A percentile compares a stretch with the other conserved stretches of the same genome.
Conservation (phyloP, 225 moss, liverwort and hornwort genomes). For the Rhytidiadelphus loreus region DNA sequence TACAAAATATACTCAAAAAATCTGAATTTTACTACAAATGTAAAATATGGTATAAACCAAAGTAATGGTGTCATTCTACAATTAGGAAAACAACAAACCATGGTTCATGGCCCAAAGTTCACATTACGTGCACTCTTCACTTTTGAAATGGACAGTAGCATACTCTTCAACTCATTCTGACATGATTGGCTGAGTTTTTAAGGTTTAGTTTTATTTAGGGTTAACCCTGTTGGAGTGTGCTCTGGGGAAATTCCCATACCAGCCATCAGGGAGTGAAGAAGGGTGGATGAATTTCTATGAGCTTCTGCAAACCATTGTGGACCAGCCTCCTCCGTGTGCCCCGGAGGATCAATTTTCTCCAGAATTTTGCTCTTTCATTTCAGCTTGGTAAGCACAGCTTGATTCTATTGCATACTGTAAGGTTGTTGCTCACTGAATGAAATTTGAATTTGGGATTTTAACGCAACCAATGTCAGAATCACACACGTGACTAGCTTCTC, state of each 20-base stretch:
- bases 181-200: too few relatives aligned
- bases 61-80: too few relatives aligned
- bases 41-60: too few relatives aligned
- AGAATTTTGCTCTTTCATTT: constrained; percentile 98
- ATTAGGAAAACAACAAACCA: too few relatives aligned
- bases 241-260: constrained; percentile 82
- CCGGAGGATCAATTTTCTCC: constrained; percentile 74
- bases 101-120: too few relatives aligned
- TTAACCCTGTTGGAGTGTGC: constrained; percentile 91
- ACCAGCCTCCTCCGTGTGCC: constrained; percentile 79
- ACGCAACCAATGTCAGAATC: neutral
- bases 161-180: too few relatives aligned
- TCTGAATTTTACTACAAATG: too few relatives aligned
- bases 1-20: too few relatives aligned
- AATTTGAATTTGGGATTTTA: neutral
- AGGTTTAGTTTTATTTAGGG: too few relatives aligned
- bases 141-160: too few relatives aligned
- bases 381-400: constrained; percentile 60
- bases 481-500: neutral
- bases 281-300: constrained; percentile 95
- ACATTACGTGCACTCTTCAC: too few relatives aligned
- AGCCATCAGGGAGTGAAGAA: constrained; percentile 79
- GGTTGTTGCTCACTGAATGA: neutral
- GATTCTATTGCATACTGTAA: neutral
- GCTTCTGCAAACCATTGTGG: constrained; percentile 85